Percentiles rank a stretch among this genome's conserved stretches.
Evolutionary conservation across 345 rosid species (phyloP).

Genomic region (Syzygium aqueum): DNA sequence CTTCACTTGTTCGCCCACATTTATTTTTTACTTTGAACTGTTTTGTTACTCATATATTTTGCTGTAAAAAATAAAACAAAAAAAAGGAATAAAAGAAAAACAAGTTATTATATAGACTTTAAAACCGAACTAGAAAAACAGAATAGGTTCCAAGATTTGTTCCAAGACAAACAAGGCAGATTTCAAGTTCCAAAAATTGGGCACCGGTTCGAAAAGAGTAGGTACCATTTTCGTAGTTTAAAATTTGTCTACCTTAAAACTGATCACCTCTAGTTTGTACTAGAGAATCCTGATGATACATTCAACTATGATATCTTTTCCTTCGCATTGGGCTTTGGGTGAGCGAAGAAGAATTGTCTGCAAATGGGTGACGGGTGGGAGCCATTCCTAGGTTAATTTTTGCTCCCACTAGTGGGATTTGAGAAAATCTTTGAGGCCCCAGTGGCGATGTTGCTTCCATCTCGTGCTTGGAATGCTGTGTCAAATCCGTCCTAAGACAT

Average conservation of each 20-base stretch:
- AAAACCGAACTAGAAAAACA: too few species aligned
- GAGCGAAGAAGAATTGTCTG: not conserved
- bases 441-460: not conserved
- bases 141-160: too few species aligned
- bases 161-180: too few species aligned
- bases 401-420: not conserved
- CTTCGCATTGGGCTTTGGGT: not conserved
- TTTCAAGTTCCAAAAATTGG: too few species aligned
- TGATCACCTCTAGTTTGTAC: not conserved
- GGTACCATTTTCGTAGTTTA: too few species aligned
- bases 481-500: not conserved
- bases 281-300: not conserved
- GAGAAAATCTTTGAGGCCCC: not conserved
- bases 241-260: too few species aligned
- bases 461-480: not conserved
- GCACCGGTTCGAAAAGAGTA: too few species aligned
- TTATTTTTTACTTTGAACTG: not conserved
- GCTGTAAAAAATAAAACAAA: too few species aligned
- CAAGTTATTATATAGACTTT: not conserved
- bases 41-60: too few species aligned
- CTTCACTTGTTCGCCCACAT: not conserved
- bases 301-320: not conserved
- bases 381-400: too few species aligned
- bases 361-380: not conserved
- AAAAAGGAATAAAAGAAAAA: not conserved